Conservation (phyloP, 208 protist species). For the Trypanosoma caninum region DNA sequence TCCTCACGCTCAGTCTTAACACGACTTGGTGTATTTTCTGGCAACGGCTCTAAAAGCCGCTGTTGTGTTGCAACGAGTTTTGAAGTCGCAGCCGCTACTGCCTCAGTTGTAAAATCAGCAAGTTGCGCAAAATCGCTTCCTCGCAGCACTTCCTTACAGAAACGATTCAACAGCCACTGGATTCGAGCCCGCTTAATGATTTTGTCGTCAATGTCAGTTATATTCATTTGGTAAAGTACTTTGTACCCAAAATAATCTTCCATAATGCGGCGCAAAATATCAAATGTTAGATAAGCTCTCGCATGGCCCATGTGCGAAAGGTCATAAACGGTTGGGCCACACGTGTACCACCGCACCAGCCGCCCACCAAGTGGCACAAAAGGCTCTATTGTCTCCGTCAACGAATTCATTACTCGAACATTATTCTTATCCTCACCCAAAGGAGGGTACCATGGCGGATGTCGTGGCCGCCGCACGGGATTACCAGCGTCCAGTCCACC, state of each 20-base stretch:
- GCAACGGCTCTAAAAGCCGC: conserved; percentile 47
- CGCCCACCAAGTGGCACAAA: conserved; percentile 68
- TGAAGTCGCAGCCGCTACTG: conserved; percentile 31
- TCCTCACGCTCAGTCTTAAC: conserved; percentile 65
- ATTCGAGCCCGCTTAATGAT: conserved; percentile 95
- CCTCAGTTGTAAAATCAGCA: conserved; percentile 43
- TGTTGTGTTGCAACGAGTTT: conserved; percentile 27
- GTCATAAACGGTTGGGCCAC: conserved; percentile 98
- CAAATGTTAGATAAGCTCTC: conserved; percentile 97
- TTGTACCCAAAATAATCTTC: conserved; percentile 95
- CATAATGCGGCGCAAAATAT: conserved; percentile 97
- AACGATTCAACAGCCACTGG: conserved; percentile 84
- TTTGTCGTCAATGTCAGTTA: conserved; percentile 99
- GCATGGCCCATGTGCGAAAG: conserved; percentile 98
- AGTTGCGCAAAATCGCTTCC: conserved; percentile 40
- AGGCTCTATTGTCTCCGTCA: conserved; percentile 71
- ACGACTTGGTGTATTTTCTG: conserved; percentile 42
- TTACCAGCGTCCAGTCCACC: conserved; percentile 33
- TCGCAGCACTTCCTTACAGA: conserved; percentile 35
- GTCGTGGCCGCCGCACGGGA: conserved; percentile 51
- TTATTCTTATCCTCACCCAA: conserved; percentile 25
- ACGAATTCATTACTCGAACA: conserved; percentile 76
- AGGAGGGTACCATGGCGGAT: conserved; percentile 80
- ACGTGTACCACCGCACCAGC: conserved; percentile 94
- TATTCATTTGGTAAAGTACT: conserved; percentile 95